These are phyloP conservation scores for Usnea hakonensis DNA, from an alignment of 495 filamentous ascomycete species.

Conservation along the genomic window DNA sequence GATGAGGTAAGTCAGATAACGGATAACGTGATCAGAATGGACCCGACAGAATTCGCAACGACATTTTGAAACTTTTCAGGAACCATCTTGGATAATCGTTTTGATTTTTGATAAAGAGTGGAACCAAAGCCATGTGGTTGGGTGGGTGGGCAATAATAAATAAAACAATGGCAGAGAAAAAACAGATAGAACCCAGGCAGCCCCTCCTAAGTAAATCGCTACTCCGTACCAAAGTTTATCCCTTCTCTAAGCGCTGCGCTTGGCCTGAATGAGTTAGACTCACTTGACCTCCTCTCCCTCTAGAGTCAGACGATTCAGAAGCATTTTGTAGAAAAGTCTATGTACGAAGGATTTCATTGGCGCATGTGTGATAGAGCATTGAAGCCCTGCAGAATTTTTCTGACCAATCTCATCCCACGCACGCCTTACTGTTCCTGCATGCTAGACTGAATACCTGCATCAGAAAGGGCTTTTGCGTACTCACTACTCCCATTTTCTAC, in stretches of 20 bases:
- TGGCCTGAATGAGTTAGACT: slow-evolving; percentile 5
- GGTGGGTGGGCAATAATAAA: neutral
- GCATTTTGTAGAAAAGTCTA: neutral
- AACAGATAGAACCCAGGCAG: too few relatives aligned
- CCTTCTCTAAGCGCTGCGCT: slow-evolving; percentile 23
- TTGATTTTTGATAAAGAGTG: too few relatives aligned
- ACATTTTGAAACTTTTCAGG: neutral
- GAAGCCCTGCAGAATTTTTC: neutral
- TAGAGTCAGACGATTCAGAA: slow-evolving; percentile 1
- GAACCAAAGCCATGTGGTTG: neutral
- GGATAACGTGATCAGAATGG: slow-evolving; percentile 16
- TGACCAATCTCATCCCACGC: slow-evolving; percentile 5
- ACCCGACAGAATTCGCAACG: slow-evolving; percentile 6
- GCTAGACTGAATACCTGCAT: slow-evolving; percentile 3
- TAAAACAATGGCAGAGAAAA: too few relatives aligned
- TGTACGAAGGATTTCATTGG: slow-evolving; percentile 1
- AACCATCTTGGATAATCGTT: neutral
- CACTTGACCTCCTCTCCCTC: slow-evolving; percentile 1
- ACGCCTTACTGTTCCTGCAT: slow-evolving; percentile 14
- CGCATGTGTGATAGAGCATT: neutral
- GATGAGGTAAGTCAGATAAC: too few relatives aligned
- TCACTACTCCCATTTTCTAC: too few relatives aligned
- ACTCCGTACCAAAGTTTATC: neutral
- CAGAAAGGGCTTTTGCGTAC: neutral
- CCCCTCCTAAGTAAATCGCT: too few relatives aligned